phyloP scores from a whole-genome alignment of 2,329 filamentous ascomycete species.

The Ophiostoma ulmi region DNA sequence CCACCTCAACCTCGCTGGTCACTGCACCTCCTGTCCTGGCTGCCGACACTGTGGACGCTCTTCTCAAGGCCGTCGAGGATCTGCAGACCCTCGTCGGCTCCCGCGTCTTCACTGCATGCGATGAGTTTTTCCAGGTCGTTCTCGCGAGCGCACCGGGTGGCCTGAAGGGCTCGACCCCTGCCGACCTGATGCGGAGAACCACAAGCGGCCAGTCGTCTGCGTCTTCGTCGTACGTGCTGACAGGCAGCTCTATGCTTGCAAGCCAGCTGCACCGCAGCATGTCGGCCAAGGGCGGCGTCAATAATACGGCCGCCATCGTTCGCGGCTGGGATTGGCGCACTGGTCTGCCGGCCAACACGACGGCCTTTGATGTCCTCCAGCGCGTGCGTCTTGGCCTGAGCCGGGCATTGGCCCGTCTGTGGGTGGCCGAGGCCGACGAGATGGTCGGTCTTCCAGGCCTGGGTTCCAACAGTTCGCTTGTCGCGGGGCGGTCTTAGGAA shows the following conservation, averaged over 20 bases:
- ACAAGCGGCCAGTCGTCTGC: slow-evolving; percentile 31
- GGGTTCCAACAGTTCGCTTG: not conserved
- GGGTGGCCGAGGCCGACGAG: slow-evolving; percentile 60
- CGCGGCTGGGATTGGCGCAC: slow-evolving; percentile 55
- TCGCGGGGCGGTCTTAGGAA: slow-evolving; percentile 20
- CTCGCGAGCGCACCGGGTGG: slow-evolving; percentile 60
- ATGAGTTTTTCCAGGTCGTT: slow-evolving; percentile 72
- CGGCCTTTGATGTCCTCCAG: slow-evolving; percentile 64
- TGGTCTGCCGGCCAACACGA: slow-evolving; percentile 52
- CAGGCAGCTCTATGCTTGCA: slow-evolving; percentile 67
- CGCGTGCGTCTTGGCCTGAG: slow-evolving; percentile 69
- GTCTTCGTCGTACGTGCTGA: slow-evolving; percentile 60
- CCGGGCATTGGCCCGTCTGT: slow-evolving; percentile 65
- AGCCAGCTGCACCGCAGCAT: slow-evolving; percentile 58
- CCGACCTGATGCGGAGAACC: slow-evolving; percentile 58
- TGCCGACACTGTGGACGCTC: slow-evolving; percentile 65
- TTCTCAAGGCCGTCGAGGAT: slow-evolving; percentile 75
- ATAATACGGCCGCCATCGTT: slow-evolving; percentile 31
- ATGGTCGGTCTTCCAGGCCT: slow-evolving; percentile 18
- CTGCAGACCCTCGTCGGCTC: slow-evolving; percentile 65
- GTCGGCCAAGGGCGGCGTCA: slow-evolving; percentile 45
- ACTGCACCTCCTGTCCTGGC: slow-evolving; percentile 43
- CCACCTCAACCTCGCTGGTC: slow-evolving; percentile 3
- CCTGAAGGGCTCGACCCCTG: slow-evolving; percentile 56
- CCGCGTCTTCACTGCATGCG: slow-evolving; percentile 66